Evolutionary conservation across 2,329 filamentous ascomycete species (phyloP).

Genomic region (Sclerotiophoma versabilis): DNA sequence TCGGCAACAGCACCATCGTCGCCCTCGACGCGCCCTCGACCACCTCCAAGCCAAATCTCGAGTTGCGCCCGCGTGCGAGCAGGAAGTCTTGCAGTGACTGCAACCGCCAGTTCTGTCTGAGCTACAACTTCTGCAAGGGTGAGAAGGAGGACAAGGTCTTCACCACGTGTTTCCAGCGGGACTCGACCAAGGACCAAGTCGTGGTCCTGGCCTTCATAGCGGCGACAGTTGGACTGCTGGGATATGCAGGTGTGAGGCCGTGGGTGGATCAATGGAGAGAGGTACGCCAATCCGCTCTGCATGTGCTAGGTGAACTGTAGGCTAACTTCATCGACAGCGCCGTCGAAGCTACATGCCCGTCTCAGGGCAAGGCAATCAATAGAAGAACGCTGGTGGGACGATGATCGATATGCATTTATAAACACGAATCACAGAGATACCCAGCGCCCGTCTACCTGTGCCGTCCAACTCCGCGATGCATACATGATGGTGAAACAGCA

Average conservation of each 20-base stretch:
- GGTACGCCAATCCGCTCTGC: constrained; percentile 45
- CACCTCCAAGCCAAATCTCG: constrained; percentile 31
- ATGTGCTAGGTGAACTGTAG: no score
- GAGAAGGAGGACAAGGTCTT: constrained; percentile 69
- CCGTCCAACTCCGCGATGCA: constrained; percentile 42
- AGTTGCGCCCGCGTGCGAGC: constrained; percentile 40
- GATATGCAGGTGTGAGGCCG: constrained; percentile 66
- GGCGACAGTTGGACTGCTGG: constrained; percentile 66
- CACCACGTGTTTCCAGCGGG: constrained; percentile 72
- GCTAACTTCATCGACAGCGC: constrained; percentile 5
- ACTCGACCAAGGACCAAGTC: constrained; percentile 71
- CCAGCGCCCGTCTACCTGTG: constrained; percentile 29
- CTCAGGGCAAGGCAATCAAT: constrained; percentile 44
- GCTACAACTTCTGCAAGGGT: constrained; percentile 67
- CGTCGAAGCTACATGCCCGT: constrained; percentile 61
- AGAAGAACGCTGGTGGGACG: neutral
- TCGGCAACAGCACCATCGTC: constrained; percentile 72
- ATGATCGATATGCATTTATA: constrained; percentile 29
- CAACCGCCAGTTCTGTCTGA: constrained; percentile 71
- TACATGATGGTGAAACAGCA: constrained; percentile 43
- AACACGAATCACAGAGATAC: constrained; percentile 39
- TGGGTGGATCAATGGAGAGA: constrained; percentile 65
- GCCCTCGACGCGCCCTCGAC: constrained; percentile 60
- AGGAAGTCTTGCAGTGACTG: constrained; percentile 69
- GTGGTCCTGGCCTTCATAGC: constrained; percentile 72